These are phyloP conservation scores for Trichoderma asperelloides DNA, from an alignment of 495 filamentous ascomycete genomes.

Conservation along the genomic window DNA sequence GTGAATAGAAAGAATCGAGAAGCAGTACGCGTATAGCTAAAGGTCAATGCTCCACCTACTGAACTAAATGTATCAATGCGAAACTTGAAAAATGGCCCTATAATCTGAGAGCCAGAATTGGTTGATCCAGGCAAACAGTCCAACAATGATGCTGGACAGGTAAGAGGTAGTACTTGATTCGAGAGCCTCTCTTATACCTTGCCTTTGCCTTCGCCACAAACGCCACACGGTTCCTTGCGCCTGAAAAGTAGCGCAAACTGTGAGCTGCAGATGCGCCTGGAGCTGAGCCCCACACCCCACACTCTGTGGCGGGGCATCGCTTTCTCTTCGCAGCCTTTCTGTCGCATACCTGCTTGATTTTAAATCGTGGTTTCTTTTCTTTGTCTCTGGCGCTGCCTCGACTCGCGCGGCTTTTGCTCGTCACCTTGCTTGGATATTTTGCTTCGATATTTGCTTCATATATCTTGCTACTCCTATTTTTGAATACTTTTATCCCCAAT, in stretches of 20 bases:
- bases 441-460: background rate
- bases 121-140: no score
- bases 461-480: background rate
- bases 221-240: background rate
- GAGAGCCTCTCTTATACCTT: no score
- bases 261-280: background rate
- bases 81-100: no score
- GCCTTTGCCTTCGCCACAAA: background rate
- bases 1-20: no score
- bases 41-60: no score
- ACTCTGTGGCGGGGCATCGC: background rate
- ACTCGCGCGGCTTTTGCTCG: background rate
- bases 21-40: no score
- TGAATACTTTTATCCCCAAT: background rate
- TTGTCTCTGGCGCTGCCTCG: background rate
- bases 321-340: slow-evolving; percentile 1
- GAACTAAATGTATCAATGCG: no score
- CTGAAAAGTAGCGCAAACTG: background rate
- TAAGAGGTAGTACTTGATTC: no score
- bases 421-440: background rate
- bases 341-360: background rate
- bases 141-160: no score
- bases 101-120: no score
- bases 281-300: slow-evolving; percentile 7
- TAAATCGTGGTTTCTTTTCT: background rate